phyloP scores from a whole-genome alignment of 2,329 filamentous ascomycete species.

The Aspergillus calidoustus region DNA sequence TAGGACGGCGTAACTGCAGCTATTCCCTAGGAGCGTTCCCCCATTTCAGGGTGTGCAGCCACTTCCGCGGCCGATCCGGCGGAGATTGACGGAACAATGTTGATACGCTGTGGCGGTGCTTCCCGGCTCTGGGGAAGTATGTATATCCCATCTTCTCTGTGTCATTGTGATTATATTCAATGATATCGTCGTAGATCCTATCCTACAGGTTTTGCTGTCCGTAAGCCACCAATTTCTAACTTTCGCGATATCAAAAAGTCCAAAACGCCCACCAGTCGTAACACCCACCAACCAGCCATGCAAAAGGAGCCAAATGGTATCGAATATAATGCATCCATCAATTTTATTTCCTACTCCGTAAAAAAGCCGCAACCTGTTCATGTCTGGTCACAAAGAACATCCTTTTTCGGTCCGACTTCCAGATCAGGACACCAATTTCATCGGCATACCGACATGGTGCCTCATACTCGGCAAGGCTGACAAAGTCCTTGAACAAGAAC shows the following conservation, averaged over 20 bases:
- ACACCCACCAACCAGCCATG: background rate
- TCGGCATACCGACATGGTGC: constrained; percentile 69
- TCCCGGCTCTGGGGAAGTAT: background rate
- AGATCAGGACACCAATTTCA: constrained; percentile 86
- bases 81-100: constrained; percentile 33
- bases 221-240: background rate
- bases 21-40: constrained; percentile 20
- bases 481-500: constrained; percentile 89
- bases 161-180: background rate
- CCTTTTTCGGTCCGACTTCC: constrained; percentile 77
- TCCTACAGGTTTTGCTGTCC: background rate
- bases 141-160: background rate
- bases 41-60: constrained; percentile 27
- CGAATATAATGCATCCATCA: background rate
- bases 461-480: constrained; percentile 67
- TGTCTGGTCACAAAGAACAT: constrained; percentile 92
- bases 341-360: constrained; percentile 63
- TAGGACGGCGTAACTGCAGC: constrained; percentile 10
- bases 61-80: constrained; percentile 39
- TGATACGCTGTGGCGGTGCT: constrained; percentile 39
- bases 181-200: background rate
- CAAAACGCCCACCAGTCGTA: constrained; percentile 1
- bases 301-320: constrained; percentile 13
- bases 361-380: constrained; percentile 83
- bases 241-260: background rate